Evolutionary conservation across 495 filamentous ascomycete species (phyloP), one percentile per base, ranked within the genome.

Genomic region (Penicillium flavigenum): DNA sequence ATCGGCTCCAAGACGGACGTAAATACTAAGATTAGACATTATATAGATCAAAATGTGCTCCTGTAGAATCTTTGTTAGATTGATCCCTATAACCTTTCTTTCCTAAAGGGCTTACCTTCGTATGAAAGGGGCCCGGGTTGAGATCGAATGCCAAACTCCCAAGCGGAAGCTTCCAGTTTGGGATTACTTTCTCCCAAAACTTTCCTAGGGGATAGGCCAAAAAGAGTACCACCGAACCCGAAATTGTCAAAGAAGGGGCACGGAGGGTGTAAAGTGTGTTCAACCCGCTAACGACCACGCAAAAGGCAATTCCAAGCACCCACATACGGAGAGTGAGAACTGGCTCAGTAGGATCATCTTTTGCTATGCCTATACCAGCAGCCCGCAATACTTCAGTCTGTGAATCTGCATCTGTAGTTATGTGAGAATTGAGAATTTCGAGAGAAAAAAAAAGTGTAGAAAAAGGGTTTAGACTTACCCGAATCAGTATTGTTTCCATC

Each of bases 91-190:
- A 3, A 26, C 2, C 0, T n/a, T 26, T 26, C n/a, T 24, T 26
- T 26, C 24, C 8, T 1, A 17, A 5, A 17, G 19, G 1, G 16
- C 49, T 49, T 60, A 57, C 68, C 56, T 71, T 69, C 75, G 63
- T 79, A 63, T 86, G 88, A 71, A 89, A 89, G n/a, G 81, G 82
- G 0, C 85, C 84, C 0, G 84, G 85, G 60, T 88, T 88, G 20
- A 88, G 64, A 20, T 72, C 78, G 65, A 78, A 83, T 14, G 66
- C 67, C 41, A 75, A 53, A 11, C 76, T 74, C 31, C 84, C 79
- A 3, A 81, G 67, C 19, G 61, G 76, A 46, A 85, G 68, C 36
- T 76, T 68, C 62, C 71, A 74, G 5, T 66, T 62, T 0, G 86
- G 86, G 45, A 84, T 64, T 19, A 63, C 52, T 31, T 73, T 73